These are phyloP conservation scores for Alternaria panax DNA, from an alignment of 2,329 filamentous ascomycete genomes.

Conservation along the genomic window DNA sequence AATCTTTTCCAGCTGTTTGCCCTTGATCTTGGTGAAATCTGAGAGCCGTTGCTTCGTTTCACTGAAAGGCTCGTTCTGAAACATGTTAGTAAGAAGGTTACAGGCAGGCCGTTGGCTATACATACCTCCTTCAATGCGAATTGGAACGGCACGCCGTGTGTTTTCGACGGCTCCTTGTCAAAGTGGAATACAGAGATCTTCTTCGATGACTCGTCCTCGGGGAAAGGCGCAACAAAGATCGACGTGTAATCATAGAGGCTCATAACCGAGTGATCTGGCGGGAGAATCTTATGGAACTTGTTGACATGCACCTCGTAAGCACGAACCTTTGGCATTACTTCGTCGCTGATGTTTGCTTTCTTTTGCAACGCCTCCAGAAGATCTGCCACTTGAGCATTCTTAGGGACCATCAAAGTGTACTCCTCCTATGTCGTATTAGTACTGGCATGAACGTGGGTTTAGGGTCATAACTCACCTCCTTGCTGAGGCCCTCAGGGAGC, in stretches of 20 bases:
- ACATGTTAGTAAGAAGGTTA: constrained; percentile 29
- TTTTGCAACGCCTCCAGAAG: constrained; percentile 77
- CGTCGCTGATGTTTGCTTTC: constrained; percentile 80
- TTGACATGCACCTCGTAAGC: constrained; percentile 83
- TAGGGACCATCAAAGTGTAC: constrained; percentile 84
- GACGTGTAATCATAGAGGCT: constrained; percentile 85
- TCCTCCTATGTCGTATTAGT: constrained; percentile 65
- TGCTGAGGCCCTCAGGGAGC: constrained; percentile 88
- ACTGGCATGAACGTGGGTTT: not conserved
- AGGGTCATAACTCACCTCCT: constrained; percentile 69
- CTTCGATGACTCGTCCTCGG: constrained; percentile 70
- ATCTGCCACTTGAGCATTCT: constrained; percentile 82
- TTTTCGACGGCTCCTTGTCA: constrained; percentile 83
- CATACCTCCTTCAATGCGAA: constrained; percentile 81
- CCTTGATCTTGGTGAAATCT: constrained; percentile 91
- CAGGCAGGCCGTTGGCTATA: not conserved
- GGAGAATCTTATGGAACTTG: constrained; percentile 83
- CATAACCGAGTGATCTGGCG: constrained; percentile 73
- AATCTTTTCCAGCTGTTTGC: constrained; percentile 98
- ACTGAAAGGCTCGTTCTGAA: constrained; percentile 80
- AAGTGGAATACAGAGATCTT: constrained; percentile 90
- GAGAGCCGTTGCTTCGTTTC: constrained; percentile 95
- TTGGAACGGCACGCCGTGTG: constrained; percentile 89
- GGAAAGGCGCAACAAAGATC: constrained; percentile 81
- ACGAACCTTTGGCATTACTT: constrained; percentile 75